Base-by-base conservation (phyloP, 306 rosid genomes). In the Cucurbita ficifolia region DNA sequence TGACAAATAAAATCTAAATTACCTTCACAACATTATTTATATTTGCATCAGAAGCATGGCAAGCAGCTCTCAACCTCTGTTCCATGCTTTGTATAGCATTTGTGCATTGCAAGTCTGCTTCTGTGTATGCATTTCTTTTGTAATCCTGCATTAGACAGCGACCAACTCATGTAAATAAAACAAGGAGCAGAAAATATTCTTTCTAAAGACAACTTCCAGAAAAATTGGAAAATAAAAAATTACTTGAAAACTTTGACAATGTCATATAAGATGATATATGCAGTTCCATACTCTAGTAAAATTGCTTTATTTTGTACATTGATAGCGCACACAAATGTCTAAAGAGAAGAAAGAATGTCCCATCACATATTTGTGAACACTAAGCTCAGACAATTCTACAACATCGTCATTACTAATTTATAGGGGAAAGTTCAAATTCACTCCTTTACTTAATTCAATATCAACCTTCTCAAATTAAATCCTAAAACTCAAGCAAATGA, bases 1-100 rank as follows among this genome's bases (percentile, higher is more conserved):
- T n/a, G 58, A 51, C n/a, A 33, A 49, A 53, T 55, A 36, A 33
- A 21, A 65, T 35, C 24, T 38, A 24, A 51, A 55, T 79, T 81
- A 95, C 99, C 96, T 91, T 88, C 51, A 82, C 85, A 78, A 91
- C 90, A 82, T 84, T 88, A 58, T 89, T 89, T 60, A 91, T 78
- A 79, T 48, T 95, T 72, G 96, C 92, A 62, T 84, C 90, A 77
- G 89, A 81, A 69, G 92, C 85, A 84, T 91, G 89, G 83, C 99
- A 91, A 76, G 97, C 96, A 42, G 86, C 88, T 82, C 97, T 89
- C 76, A 95, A 79, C 87, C 87, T 91, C 82, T 84, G 88, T 81
- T 95, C 97, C 99, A 95, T 95, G 74, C 84, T 86, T 60, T 84
- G 99, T 79, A 91, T 84, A 14, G 91, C 87, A 73, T 86, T 88